Evolutionary conservation across 257 asterid genomes (phyloP).

Genomic region (Phtheirospermum japonicum): DNA sequence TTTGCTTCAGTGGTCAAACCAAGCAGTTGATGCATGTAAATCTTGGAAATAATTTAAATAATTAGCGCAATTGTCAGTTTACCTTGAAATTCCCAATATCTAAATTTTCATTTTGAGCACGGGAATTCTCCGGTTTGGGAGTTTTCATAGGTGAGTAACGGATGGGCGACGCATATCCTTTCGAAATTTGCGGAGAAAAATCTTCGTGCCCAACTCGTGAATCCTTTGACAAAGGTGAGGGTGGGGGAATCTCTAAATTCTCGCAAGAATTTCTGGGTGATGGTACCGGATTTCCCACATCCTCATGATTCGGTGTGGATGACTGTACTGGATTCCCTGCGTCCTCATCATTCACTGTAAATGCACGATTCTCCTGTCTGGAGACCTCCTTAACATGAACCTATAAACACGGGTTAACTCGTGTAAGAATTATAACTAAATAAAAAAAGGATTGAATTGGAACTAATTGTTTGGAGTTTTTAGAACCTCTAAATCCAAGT

Average conservation of each 20-base stretch:
- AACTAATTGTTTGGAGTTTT: neutral
- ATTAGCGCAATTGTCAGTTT: constrained; percentile 4
- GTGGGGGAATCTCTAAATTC: constrained; percentile 1
- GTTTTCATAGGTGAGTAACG: constrained; percentile 22
- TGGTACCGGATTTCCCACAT: neutral
- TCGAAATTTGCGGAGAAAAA: constrained; percentile 6
- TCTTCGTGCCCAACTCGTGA: constrained; percentile 7
- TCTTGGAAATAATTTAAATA: neutral
- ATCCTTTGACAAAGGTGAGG: constrained; percentile 19
- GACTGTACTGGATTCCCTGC: constrained; percentile 8
- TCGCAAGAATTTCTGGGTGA: constrained; percentile 11
- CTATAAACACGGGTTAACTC: constrained; percentile 28
- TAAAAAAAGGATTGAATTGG: neutral
- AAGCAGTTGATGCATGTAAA: constrained; percentile 16
- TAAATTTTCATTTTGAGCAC: constrained; percentile 9
- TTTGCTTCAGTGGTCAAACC: neutral
- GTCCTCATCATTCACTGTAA: neutral
- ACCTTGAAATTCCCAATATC: constrained; percentile 31
- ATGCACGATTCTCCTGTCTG: neutral
- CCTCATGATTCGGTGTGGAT: neutral
- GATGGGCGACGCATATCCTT: constrained; percentile 14
- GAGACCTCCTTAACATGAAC: constrained; percentile 34
- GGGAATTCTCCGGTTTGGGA: constrained; percentile 24
- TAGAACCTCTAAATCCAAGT: constrained; percentile 48
- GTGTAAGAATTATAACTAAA: neutral